phyloP scores from a whole-genome alignment of 768 basidiomycete genomes.

The Boletus rubescentipes region DNA sequence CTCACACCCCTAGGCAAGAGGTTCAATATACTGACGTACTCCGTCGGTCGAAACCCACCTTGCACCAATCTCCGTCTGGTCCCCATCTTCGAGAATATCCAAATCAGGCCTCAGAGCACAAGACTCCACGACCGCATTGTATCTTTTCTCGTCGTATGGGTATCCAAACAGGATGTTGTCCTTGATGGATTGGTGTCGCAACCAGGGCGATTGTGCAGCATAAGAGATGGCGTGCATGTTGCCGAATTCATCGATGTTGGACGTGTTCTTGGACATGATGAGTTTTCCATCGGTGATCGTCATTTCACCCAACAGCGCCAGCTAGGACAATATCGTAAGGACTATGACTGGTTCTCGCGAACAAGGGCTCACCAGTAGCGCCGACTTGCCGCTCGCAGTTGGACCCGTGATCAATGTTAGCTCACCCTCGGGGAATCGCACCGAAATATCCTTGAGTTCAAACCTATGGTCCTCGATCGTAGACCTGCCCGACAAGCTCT shows the following conservation, averaged over 20 bases:
- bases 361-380: conserved; percentile 36
- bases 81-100: conserved; percentile 83
- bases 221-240: conserved; percentile 66
- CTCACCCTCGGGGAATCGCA: conserved; percentile 47
- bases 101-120: conserved; percentile 85
- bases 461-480: conserved; percentile 35
- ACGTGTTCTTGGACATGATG: conserved; percentile 46
- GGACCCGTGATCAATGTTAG: conserved; percentile 48
- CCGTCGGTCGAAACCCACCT: conserved; percentile 34
- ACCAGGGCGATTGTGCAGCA: conserved; percentile 70
- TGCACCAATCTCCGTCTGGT: conserved; percentile 80
- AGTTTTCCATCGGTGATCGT: conserved; percentile 35
- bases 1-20: conserved; percentile 55
- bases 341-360: not conserved
- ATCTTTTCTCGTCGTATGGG: conserved; percentile 67
- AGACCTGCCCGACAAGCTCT: conserved; percentile 12
- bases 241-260: conserved; percentile 58
- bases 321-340: conserved; percentile 11
- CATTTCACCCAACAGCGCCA: conserved; percentile 42
- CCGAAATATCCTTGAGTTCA: conserved; percentile 42
- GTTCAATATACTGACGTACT: not conserved
- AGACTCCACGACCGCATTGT: conserved; percentile 73
- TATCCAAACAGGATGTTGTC: conserved; percentile 82
- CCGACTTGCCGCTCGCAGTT: conserved; percentile 52
- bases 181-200: conserved; percentile 69